Percentiles rank a stretch among this genome's conserved stretches.
Conservation (phyloP, 2,329 filamentous ascomycete species). For the Talaromyces albobiverticillius region DNA sequence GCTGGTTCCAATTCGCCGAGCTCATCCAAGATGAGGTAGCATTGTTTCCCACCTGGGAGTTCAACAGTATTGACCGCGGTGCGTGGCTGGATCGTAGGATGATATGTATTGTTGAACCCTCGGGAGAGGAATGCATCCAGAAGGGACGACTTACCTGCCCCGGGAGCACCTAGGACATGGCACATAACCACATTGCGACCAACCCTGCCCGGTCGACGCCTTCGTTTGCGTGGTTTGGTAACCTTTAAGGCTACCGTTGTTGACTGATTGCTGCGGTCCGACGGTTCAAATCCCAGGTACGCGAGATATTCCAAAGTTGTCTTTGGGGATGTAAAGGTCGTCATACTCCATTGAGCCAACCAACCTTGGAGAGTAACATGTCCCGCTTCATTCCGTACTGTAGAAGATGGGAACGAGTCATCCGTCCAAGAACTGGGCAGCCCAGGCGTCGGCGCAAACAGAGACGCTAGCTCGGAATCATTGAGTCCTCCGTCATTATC, state of each 20-base stretch:
- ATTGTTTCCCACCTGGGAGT: constrained; percentile 91
- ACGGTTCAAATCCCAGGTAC: constrained; percentile 88
- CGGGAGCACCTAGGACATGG: constrained; percentile 82
- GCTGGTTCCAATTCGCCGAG: constrained; percentile 93
- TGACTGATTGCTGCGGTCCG: constrained; percentile 66
- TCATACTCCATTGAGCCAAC: constrained; percentile 99
- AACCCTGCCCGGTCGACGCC: constrained; percentile 76
- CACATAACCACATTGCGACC: constrained; percentile 93
- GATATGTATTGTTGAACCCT: constrained; percentile 78
- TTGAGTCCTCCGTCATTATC: constrained; percentile 96
- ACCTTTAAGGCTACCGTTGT: constrained; percentile 85
- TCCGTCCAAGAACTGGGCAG: constrained; percentile 84
- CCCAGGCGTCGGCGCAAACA: constrained; percentile 92
- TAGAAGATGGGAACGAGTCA: constrained; percentile 85
- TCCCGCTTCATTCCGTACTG: constrained; percentile 90
- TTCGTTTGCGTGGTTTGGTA: constrained; percentile 84
- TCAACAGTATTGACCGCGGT: constrained; percentile 96
- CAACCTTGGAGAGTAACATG: constrained; percentile 95
- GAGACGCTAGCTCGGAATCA: constrained; percentile 74
- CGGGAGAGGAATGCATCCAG: constrained; percentile 88
- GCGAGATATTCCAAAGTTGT: constrained; percentile 94
- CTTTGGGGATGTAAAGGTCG: constrained; percentile 91
- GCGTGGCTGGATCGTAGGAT: constrained; percentile 90
- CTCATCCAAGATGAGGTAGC: constrained; percentile 93
- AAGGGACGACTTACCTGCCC: constrained; percentile 86